These are phyloP conservation scores for Malus asiatica DNA, from an alignment of 306 rosid genomes.

Conservation along the genomic window DNA sequence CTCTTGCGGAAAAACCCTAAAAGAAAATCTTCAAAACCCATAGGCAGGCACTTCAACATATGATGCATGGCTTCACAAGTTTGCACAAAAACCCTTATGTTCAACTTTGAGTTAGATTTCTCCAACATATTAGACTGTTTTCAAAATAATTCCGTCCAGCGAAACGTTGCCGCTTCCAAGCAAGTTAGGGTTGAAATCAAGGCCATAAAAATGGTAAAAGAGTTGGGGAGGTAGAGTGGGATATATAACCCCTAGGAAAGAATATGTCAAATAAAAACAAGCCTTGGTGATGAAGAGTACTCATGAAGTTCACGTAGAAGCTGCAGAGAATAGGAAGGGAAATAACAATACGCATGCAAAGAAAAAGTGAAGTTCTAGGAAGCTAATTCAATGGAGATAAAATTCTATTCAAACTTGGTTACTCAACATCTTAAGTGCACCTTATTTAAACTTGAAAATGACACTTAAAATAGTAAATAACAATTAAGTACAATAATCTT, in stretches of 20 bases:
- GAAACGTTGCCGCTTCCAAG: neutral
- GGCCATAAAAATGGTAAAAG: conserved; percentile 6
- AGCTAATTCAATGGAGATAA: too few relatives aligned
- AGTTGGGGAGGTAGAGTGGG: conserved; percentile 9
- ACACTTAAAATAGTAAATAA: too few relatives aligned
- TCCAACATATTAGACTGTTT: neutral
- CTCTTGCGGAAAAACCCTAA: conserved; percentile 13
- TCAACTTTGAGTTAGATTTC: neutral
- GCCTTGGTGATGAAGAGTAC: conserved; percentile 10
- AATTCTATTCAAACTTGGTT: too few relatives aligned
- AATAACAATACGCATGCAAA: too few relatives aligned
- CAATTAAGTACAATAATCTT: too few relatives aligned
- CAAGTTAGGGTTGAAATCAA: neutral
- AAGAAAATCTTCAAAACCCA: conserved; percentile 16
- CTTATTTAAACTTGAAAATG: too few relatives aligned
- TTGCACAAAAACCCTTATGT: neutral
- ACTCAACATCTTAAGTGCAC: too few relatives aligned
- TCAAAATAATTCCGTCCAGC: neutral
- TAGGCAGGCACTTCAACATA: conserved; percentile 3
- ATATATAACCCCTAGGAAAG: conserved; percentile 12
- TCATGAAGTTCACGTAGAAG: too few relatives aligned
- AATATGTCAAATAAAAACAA: conserved; percentile 29
- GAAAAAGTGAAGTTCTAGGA: too few relatives aligned
- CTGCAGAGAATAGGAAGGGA: too few relatives aligned
- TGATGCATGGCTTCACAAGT: conserved; percentile 14